Base-by-base conservation (phyloP, 1,139 yeast genomes). In the Nakaseomyces uthaithaninus region DNA sequence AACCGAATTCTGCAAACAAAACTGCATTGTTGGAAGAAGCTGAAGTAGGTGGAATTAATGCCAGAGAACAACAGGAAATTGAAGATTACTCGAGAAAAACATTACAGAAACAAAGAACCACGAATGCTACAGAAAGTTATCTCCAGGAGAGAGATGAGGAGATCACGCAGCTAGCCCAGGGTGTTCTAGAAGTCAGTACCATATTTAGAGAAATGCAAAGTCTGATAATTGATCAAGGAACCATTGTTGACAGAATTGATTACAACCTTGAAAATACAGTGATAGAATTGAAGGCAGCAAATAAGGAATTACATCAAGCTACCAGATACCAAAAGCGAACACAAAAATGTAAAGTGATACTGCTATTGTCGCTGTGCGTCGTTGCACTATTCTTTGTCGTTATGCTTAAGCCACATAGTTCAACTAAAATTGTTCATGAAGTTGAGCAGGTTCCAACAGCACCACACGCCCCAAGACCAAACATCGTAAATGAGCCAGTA, bases 171-270 rank as follows among this genome's bases (percentile, higher is more conserved):
- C 72, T 93, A 42, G 97, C 98, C 3, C 86, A 85, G 69, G 95
- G 96, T 35, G 94, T 91, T 33, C 67, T 91, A 25, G 99, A 91
- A 60, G 83, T 91, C 2, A 83, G 93, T 34, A 86, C 93, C 2
- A 91, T 93, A 41, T 91, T 91, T 66, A 82, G 84, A 58, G 97
- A 93, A 56, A 75, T 91, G 74, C 97, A 93, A 54, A 75, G 78
- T 24, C 71, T 93, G 71, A 87, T 91, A 38, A 84, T 91, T 44
- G 97, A 93, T 56, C 98, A 91, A 62, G 98, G 98, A 2, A 86
- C 96, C 0, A 71, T 91, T 36, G 69, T 91, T 44, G 98, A 91
- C 61, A 68, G 97, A 49, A 89, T 91, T 42, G 98, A 87, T 62
- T 89, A 89, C 62, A 91, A 93, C 57, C 66, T 93, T 45, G 83